A percentile compares a stretch with the other conserved stretches of the same genome.
phyloP scores from a whole-genome alignment of 495 filamentous ascomycete species.

The Neurospora sp. region DNA sequence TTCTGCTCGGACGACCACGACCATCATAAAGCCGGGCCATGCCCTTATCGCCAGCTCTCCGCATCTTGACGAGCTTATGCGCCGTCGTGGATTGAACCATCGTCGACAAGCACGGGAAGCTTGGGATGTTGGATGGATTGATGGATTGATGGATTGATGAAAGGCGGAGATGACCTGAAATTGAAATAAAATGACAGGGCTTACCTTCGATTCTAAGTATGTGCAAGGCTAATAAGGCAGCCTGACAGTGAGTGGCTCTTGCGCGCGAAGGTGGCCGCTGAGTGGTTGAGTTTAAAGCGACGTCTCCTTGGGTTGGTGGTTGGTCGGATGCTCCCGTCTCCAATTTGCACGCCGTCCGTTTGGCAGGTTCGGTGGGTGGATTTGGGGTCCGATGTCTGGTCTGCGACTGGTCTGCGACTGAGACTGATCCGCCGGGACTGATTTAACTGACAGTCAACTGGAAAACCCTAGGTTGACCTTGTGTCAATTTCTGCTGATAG shows the following conservation, averaged over 20 bases:
- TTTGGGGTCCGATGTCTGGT: background rate
- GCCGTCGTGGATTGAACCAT: background rate
- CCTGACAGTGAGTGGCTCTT: background rate
- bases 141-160: background rate
- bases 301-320: background rate
- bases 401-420: background rate
- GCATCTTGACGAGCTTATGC: background rate
- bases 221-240: background rate
- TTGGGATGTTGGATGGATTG: background rate
- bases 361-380: background rate
- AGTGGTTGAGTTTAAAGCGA: conserved; percentile 1
- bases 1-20: background rate
- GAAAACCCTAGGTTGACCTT: background rate
- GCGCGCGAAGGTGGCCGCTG: background rate
- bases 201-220: background rate
- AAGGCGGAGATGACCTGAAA: background rate
- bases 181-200: background rate
- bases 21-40: background rate
- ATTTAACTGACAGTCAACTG: background rate
- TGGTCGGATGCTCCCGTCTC: background rate
- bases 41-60: background rate
- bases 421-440: background rate
- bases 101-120: background rate
- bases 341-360: background rate
- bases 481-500: background rate